Evolutionary conservation across 768 basidiomycete species (phyloP).

Genomic region (Lactarius psammicola): DNA sequence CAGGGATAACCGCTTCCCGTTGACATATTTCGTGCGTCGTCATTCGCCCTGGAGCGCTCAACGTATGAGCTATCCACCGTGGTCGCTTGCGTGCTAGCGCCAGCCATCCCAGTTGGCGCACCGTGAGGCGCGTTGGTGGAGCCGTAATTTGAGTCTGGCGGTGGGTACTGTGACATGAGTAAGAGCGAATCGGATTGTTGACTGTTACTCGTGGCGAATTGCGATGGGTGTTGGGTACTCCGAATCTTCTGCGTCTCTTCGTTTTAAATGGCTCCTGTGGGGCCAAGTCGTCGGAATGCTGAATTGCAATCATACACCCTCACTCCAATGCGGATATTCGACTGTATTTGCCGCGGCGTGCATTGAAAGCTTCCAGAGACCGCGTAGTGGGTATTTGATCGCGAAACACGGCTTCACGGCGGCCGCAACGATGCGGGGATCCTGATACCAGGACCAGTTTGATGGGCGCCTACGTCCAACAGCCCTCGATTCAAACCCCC

Average conservation of each 20-base stretch:
- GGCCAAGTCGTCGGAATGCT: not conserved
- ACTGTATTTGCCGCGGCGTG: not conserved
- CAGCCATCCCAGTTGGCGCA: not conserved
- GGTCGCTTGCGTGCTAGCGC: conserved; percentile 2
- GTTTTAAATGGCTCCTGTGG: not conserved
- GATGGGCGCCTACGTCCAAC: not conserved
- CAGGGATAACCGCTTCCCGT: not conserved
- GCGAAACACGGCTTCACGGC: not conserved
- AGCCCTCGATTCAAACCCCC: not conserved
- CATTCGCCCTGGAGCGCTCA: conserved; percentile 3
- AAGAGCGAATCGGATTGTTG: not conserved
- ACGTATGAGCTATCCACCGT: not conserved
- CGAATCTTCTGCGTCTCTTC: not conserved
- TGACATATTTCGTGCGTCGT: conserved; percentile 7
- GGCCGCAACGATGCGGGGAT: not conserved
- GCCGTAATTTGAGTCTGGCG: conserved; percentile 1
- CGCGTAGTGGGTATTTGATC: conserved; percentile 1
- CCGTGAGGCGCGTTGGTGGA: conserved; percentile 10
- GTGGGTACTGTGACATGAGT: conserved; percentile 17
- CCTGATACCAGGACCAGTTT: not conserved
- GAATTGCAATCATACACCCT: not conserved
- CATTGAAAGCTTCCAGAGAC: not conserved
- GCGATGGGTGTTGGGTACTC: not conserved
- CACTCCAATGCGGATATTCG: not conserved
- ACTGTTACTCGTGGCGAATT: not conserved